These are phyloP conservation scores for Candida silvicultrix DNA, from an alignment of 805 yeast species.

Conservation along the genomic window DNA sequence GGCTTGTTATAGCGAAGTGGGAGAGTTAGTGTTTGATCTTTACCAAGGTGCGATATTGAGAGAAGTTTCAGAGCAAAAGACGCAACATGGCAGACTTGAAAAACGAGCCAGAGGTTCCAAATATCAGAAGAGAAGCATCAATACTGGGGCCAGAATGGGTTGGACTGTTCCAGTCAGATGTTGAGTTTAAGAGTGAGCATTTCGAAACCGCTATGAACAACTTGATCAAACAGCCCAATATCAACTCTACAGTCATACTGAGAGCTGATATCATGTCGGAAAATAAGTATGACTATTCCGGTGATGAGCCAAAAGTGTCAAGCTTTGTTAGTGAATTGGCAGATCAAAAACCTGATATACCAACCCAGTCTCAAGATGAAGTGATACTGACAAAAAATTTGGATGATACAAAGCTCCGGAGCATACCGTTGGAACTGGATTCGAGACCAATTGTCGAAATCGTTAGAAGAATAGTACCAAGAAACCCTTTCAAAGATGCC, in stretches of 20 bases:
- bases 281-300: conserved; percentile 30
- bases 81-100: background rate
- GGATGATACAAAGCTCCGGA: conserved; percentile 35
- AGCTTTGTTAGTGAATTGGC: conserved; percentile 20
- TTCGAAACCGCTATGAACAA: conserved; percentile 75
- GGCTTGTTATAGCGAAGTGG: too few relatives aligned
- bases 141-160: conserved; percentile 58
- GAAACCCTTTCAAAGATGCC: conserved; percentile 82
- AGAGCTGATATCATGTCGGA: conserved; percentile 77
- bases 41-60: too few relatives aligned
- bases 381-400: conserved; percentile 25
- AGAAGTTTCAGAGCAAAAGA: too few relatives aligned
- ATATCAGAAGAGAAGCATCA: conserved; percentile 34
- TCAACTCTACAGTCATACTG: conserved; percentile 85
- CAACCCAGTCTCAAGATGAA: conserved; percentile 16
- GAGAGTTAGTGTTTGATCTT: too few relatives aligned
- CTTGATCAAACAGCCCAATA: conserved; percentile 76
- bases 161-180: conserved; percentile 43
- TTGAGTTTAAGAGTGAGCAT: conserved; percentile 46
- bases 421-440: conserved; percentile 19
- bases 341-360: conserved; percentile 27
- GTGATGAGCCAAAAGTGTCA: conserved; percentile 19
- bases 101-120: conserved; percentile 26
- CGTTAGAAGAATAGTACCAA: conserved; percentile 84
- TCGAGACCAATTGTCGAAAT: conserved; percentile 40